Evolutionary conservation across 1,284 basidiomycete genomes (phyloP), one percentile per base, ranked within the genome.

Genomic region (Irpex lacteus): DNA sequence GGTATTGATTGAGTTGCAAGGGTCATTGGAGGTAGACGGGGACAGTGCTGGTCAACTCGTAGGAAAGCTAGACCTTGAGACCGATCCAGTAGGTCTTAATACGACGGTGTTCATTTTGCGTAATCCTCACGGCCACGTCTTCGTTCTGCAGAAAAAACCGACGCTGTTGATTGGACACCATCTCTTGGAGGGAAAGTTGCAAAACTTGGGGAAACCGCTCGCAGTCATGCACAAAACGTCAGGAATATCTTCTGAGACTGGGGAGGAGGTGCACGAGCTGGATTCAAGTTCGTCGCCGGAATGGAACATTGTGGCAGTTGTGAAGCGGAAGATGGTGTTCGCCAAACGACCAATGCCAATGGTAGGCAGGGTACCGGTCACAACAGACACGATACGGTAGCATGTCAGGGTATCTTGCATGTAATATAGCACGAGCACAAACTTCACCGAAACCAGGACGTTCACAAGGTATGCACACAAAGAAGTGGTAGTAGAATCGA

Each of bases 131-230:
- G 54, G 57, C 26, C 26, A 26, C 26, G 21, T 60, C 54, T 32
- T 21, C n/a, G 7, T 18, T n/a, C 50, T 21, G 13, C 58, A 65
- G 89, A 88, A 87, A 67, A 91, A 90, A 70, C 88, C 93, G 0
- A 93, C 89, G 0, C 81, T 98, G 4, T 79, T 85, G 66, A 90
- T 98, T 63, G 95, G 95, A 5, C 90, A 96, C 75, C 93, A 98
- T 72, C 80, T 95, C 15, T 85, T 98, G 0, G 95, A 98, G 73
- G 95, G 95, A 57, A 94, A 92, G 72, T 82, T 97, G 63, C 83
- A 88, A 44, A 83, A 80, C 52, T 81, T 98, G 8, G 76, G 88
- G 0, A 94, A 92, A 72, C 93, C 94, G 0, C 82, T 93, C 54
- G 94, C 89, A 0, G 84, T 95, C 57, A 77, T 93, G 13, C 79